Base-by-base conservation (phyloP, 164 flowering plant species). In the Cinnamomum micranthum region DNA sequence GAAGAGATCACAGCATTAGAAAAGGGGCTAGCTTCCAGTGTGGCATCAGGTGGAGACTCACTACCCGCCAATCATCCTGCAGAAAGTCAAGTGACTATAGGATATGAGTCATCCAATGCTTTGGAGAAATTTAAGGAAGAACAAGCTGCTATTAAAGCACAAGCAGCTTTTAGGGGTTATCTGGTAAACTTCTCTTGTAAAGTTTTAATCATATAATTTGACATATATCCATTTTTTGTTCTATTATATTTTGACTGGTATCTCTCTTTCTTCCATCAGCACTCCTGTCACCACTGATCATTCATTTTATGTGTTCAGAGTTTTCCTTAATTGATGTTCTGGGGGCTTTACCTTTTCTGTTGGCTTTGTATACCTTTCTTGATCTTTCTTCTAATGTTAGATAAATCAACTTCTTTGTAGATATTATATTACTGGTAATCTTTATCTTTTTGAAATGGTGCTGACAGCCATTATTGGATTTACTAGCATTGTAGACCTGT, bases 121-220 rank as follows among this genome's bases (percentile, higher is more conserved):
- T 83, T 77, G 65, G 90, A 87, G 71, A 83, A 60, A 77, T 73
- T 70, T 27, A 81, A 78, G 80, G 83, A 66, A 64, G 90, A 86
- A 75, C 71, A 83, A 78, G 97, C 98, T 79, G 97, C 90, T 28
- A 85, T 86, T 19, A 86, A 83, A 78, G 93, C 83, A n/a, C 98
- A 95, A 73, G 94, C 98, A 33, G 90, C 92, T 22, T 91, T 90
- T 82, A 85, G 98, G 79, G 97, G 98, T 69, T 90, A 87, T 84
- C 74, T 94, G 97, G 97, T 92, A 90, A 80, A 9, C 58, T 63
- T 63, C 74, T 76, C 51, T 31, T 31, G 58, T 50, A n/a, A 35
- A 58, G 25, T 63, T 10, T 31, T 28, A 55, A 41, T 67, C 14
- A 25, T 19, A 6, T 50, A 67, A 55, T 31, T 22, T 31, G 31